Evolutionary conservation across 345 rosid genomes (phyloP).

Genomic region (Eutrema japonicum): DNA sequence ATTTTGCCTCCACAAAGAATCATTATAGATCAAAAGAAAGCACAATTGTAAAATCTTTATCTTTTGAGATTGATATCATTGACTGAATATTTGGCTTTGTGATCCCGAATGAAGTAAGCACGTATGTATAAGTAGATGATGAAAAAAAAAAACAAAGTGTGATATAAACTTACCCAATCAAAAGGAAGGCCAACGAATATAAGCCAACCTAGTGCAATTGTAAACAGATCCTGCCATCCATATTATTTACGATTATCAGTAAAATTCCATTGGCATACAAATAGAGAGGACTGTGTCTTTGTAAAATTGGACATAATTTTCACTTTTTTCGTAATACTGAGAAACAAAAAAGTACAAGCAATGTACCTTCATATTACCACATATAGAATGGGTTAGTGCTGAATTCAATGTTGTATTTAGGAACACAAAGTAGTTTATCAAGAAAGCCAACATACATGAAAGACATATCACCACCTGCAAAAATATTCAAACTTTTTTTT

Average conservation of each 20-base stretch:
- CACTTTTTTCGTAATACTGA: not conserved
- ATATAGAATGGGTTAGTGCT: conserved; percentile 71
- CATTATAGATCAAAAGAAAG: not conserved
- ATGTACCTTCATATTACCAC: conserved; percentile 72
- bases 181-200: conserved; percentile 78
- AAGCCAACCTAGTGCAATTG: conserved; percentile 73
- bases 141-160: not conserved
- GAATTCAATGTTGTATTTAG: conserved; percentile 79
- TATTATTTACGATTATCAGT: conserved; percentile 5
- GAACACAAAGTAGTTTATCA: conserved; percentile 62
- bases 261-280: not conserved
- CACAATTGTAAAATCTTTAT: not conserved
- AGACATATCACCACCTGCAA: conserved; percentile 68
- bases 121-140: not conserved
- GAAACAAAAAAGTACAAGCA: not conserved
- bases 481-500: no score
- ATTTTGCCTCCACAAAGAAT: not conserved
- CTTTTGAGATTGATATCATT: not conserved
- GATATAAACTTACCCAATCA: conserved; percentile 48
- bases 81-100: not conserved
- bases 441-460: conserved; percentile 73
- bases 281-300: not conserved
- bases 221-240: conserved; percentile 63
- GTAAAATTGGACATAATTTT: not conserved
- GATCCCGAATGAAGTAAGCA: not conserved